Conservation (phyloP, 2,329 filamentous ascomycete genomes). For the Fusarium subglutinans region DNA sequence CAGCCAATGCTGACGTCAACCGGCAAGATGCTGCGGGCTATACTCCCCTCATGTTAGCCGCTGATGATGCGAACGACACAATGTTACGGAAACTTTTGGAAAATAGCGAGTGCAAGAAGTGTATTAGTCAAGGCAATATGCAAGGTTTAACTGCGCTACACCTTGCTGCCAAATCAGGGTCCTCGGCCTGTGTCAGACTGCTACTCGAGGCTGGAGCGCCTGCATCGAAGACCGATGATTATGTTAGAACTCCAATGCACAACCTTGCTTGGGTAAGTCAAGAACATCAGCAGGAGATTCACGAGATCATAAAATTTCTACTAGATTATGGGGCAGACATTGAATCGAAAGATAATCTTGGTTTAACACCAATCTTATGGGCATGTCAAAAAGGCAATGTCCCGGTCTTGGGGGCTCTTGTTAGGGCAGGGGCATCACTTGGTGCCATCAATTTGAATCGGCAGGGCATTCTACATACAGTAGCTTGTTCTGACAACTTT, state of each 20-base stretch:
- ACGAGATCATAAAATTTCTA: neutral
- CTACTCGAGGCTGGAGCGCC: constrained; percentile 18
- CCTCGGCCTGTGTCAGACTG: neutral
- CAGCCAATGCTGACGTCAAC: neutral
- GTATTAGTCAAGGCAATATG: accelerated
- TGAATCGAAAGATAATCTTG: neutral
- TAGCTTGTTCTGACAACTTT: accelerated
- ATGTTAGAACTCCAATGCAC: neutral
- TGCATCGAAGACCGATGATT: accelerated
- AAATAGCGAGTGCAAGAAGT: neutral
- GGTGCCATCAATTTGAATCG: accelerated
- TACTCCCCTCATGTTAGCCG: neutral
- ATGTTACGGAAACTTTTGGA: neutral
- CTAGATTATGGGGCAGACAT: neutral
- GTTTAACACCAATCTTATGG: accelerated
- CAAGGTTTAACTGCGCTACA: neutral
- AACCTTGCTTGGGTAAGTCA: accelerated
- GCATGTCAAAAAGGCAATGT: accelerated
- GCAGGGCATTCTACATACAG: accelerated
- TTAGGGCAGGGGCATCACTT: neutral
- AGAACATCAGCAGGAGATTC: accelerated
- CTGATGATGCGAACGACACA: accelerated
- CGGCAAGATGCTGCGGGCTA: accelerated
- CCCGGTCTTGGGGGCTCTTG: neutral
- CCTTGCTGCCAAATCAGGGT: accelerated